Base-by-base conservation (phyloP, 805 yeast species). In the Kuraishia piskuri region DNA sequence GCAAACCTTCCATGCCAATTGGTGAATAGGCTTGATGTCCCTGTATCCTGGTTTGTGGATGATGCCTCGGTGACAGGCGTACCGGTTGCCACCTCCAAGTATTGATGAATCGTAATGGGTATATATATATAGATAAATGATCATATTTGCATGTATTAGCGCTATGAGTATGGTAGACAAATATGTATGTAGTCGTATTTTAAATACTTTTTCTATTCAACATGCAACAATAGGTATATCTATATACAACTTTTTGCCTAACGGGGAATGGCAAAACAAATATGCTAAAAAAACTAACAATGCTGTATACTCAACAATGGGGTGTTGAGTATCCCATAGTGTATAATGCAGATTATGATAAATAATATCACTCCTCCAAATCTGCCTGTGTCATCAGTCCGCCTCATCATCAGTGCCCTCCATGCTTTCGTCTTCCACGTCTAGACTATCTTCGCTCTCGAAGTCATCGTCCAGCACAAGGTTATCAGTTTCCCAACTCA, bases 1-100 rank as follows among this genome's bases (percentile, higher is more conserved):
- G 55, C 73, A 51, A 56, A 64, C 44, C 74, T 87, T 58, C 98
- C 98, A 26, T 78, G 89, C 54, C 86, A 83, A 56, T 72, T 84
- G 56, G 95, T 91, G 55, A 90, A 86, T 64, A 77, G 78, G 17
- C 65, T 82, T 48, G 68, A 69, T 51, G 75, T 73, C 4, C 78
- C 81, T 20, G 90, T 87, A 9, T 65, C 77, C 49, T 91, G 97
- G 97, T 88, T 90, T 67, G 92, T 89, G 47, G 85, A 89, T 67
- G 79, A 80, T 53, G 81, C 78, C n/a, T 96, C 97, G 1, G 70
- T 88, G 45, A 70, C 75, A 21, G 89, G 87, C 24, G 88, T 86
- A 45, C 56, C 60, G 5, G 65, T 65, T 10, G 48, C 53, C 9
- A 50, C 59, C 4, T 56, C 59, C 1, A 56, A 60, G 50, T 61